These are phyloP conservation scores for Parastagonospora avenae DNA, from an alignment of 2,329 filamentous ascomycete genomes.

Conservation along the genomic window DNA sequence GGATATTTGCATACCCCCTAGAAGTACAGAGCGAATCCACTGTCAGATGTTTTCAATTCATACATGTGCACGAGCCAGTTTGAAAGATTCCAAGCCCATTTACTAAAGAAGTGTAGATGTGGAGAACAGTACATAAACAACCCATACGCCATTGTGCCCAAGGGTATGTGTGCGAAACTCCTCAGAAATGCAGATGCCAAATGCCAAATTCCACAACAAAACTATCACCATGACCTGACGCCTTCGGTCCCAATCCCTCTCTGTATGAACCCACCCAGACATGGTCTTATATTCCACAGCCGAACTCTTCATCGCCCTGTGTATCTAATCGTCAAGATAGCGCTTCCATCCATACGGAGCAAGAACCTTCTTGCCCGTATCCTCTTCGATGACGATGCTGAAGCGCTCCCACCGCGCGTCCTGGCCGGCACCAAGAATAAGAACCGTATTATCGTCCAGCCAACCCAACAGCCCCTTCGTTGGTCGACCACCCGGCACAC, in stretches of 20 bases:
- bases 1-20: conserved; percentile 1
- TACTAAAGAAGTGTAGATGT: no score
- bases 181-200: no score
- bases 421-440: conserved; percentile 78
- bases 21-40: neutral
- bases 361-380: conserved; percentile 70
- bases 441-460: conserved; percentile 73
- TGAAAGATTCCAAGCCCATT: no score
- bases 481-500: conserved; percentile 62
- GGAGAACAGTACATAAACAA: no score
- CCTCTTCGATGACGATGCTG: conserved; percentile 44
- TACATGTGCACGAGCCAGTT: no score
- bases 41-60: neutral
- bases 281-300: no score
- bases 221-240: no score
- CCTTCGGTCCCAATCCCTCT: no score
- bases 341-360: conserved; percentile 80
- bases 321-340: conserved; percentile 59
- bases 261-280: no score
- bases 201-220: no score
- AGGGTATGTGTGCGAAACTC: no score
- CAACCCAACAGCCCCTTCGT: conserved; percentile 87
- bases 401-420: conserved; percentile 92
- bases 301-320: neutral
- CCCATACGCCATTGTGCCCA: no score